Evolutionary conservation across 495 filamentous ascomycete species (phyloP).

Genomic region (Wilcoxina mikolae): DNA sequence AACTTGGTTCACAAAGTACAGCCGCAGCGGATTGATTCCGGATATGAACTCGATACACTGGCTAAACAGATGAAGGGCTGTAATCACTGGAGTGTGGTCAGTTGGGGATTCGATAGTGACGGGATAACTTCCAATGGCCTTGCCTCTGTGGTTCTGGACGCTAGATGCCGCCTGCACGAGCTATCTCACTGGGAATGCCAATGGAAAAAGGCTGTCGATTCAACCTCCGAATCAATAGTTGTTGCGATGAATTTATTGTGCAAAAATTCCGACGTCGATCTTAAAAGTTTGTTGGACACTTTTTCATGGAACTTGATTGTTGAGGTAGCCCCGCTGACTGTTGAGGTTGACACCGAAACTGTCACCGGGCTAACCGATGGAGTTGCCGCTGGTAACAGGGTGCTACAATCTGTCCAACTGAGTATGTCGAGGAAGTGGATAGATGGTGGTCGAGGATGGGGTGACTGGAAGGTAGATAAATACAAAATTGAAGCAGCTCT

Average conservation of each 20-base stretch:
- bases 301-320: conserved; percentile 12
- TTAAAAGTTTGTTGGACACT: background rate
- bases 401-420: background rate
- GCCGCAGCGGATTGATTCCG: background rate
- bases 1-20: background rate
- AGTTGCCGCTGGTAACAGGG: too few species aligned
- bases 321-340: conserved; percentile 2
- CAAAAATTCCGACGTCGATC: background rate
- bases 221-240: conserved; percentile 5
- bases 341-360: background rate
- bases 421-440: conserved; percentile 3
- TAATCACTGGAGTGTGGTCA: conserved; percentile 10
- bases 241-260: conserved; percentile 12
- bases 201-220: conserved; percentile 4
- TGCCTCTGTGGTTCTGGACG: background rate
- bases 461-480: conserved; percentile 7
- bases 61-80: conserved; percentile 1
- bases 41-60: background rate
- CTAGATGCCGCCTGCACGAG: conserved; percentile 8
- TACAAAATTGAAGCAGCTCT: conserved; percentile 11
- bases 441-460: conserved; percentile 8
- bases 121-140: background rate
- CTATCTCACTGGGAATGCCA: conserved; percentile 9
- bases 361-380: background rate
- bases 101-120: conserved; percentile 3